Conservation (phyloP, 1,139 yeast genomes). For the Schwanniomyces etchellsii region DNA sequence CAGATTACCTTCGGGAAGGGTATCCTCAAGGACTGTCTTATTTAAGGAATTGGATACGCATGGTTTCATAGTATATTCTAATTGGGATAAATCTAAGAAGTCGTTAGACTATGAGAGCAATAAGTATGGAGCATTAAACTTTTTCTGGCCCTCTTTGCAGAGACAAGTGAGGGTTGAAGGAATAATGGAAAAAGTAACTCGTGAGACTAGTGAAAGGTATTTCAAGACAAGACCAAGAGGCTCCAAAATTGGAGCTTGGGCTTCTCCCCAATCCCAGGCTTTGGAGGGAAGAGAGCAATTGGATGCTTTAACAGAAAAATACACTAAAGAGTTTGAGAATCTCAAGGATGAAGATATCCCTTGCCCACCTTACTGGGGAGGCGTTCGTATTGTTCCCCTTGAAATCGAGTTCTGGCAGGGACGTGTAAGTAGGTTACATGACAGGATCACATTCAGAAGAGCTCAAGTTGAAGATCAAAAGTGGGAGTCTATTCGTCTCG, state of each 20-base stretch:
- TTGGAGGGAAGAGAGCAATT: constrained; percentile 57
- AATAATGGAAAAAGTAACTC: constrained; percentile 61
- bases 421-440: constrained; percentile 83
- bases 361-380: constrained; percentile 96
- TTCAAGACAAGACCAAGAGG: constrained; percentile 88
- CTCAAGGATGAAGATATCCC: constrained; percentile 59
- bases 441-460: constrained; percentile 72
- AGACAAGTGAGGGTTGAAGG: constrained; percentile 96
- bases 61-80: constrained; percentile 87
- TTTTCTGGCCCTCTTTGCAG: constrained; percentile 88
- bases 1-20: constrained; percentile 78
- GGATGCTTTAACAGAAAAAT: constrained; percentile 44
- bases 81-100: constrained; percentile 86
- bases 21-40: constrained; percentile 76
- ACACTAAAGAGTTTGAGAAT: constrained; percentile 55
- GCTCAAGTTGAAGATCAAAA: constrained; percentile 34
- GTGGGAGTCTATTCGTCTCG: constrained; percentile 70
- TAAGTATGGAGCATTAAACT: constrained; percentile 77
- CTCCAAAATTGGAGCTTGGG: constrained; percentile 94
- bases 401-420: constrained; percentile 99
- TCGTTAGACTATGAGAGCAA: constrained; percentile 64
- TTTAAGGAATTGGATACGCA: constrained; percentile 81
- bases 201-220: constrained; percentile 72
- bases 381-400: constrained; percentile 77
- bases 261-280: constrained; percentile 77